Evolutionary conservation across 129 eudicot species (phyloP), one percentile per base, ranked within the genome.

Genomic region (Solidago caesia): DNA sequence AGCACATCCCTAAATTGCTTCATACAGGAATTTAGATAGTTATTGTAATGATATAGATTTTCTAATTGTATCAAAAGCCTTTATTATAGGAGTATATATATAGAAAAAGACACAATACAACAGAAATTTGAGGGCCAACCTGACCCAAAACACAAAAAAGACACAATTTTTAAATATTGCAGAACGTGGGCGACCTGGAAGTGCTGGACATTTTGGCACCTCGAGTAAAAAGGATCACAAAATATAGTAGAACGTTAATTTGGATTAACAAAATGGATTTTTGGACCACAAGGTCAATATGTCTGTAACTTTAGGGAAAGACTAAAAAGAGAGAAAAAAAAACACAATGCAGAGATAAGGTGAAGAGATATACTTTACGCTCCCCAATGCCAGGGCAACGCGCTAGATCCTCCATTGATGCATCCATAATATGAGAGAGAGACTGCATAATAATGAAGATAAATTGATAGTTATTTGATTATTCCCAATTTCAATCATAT

Each of bases 361-460:
- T 29, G 68, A 21, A n/a, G 53, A 75, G 70, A 56, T 42, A 46
- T 85, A 94, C 99, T 94, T 94, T 94, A 59, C 93, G 87, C 71
- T 94, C 99, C 51, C 99, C 99, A 65, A 94, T 94, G 80, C 99
- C 99, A 46, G 99, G 99, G 85, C 99, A 94, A 78, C 96, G 96
- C 75, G 97, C 93, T 45, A 94, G 85, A 78, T 94, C 99, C 84
- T 94, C 99, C 99, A 94, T 94, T 51, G 99, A 94, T 68, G 99
- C 94, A 85, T 94, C 99, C 99, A 94, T 94, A 15, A 94, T 85
- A 85, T 88, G 85, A 76, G 97, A 82, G 57, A 94, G 96, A 64
- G 96, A 88, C 99, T 94, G 88, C 68, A 68, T 25, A 63, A 29
- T 33, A 81, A 25, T 79, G 5, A 67, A 5, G 27, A 41, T 56